phyloP scores from a whole-genome alignment of 179 eudicot species.

The Sideroxylon spinosum region DNA sequence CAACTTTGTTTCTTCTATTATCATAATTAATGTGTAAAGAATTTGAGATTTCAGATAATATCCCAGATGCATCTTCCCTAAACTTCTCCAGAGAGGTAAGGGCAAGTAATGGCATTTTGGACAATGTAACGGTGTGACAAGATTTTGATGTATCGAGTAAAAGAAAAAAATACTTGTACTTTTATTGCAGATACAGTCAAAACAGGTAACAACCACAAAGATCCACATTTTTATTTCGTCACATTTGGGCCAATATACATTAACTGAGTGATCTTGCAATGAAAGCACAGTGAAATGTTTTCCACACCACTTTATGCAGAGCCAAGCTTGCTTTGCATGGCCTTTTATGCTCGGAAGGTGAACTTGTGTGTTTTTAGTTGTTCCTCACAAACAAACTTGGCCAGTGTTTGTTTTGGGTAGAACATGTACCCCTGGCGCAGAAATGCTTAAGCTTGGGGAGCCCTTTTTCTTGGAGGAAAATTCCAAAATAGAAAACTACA shows the following conservation, averaged over 20 bases:
- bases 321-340: background rate
- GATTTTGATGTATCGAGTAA: background rate
- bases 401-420: background rate
- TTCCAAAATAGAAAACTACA: background rate
- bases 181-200: background rate
- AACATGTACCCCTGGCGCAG: background rate
- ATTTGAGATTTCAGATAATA: background rate
- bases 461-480: background rate
- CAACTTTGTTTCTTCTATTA: background rate
- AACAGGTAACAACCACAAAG: background rate
- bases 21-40: background rate
- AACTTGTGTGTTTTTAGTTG: background rate
- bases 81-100: slow-evolving; percentile 8
- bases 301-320: background rate
- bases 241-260: background rate
- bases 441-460: background rate
- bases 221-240: too few species aligned
- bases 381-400: background rate
- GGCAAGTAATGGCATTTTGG: background rate
- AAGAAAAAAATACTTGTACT: background rate
- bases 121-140: background rate
- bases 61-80: background rate
- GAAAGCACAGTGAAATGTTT: too few species aligned
- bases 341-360: background rate
- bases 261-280: background rate